Conservation (phyloP, 2,329 filamentous ascomycete genomes). For the Trichoderma sp. region DNA sequence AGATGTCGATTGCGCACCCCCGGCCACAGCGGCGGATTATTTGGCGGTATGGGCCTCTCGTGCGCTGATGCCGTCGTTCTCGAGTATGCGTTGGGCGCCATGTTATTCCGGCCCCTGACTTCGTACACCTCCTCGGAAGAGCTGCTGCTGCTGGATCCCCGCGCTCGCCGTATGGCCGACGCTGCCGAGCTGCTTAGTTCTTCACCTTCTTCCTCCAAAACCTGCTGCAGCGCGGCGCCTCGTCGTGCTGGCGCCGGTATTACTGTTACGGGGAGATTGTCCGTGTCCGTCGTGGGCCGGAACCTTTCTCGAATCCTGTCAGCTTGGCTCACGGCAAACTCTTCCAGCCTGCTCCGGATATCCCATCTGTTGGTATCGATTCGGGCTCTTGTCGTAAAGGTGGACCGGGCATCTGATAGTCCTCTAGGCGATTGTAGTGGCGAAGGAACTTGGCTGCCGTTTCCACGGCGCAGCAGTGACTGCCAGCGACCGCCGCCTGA, state of each 20-base stretch:
- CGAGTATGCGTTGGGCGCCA: constrained; percentile 11
- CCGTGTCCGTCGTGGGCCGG: constrained; percentile 51
- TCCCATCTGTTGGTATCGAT: constrained; percentile 47
- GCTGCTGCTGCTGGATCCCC: constrained; percentile 24
- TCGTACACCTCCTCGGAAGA: constrained; percentile 20
- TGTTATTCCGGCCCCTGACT: background rate
- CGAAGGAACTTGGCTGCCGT: background rate
- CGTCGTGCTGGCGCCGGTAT: constrained; percentile 61
- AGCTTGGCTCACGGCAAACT: constrained; percentile 59
- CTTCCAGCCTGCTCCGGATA: constrained; percentile 54
- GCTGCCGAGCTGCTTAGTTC: constrained; percentile 10
- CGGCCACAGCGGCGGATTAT: constrained; percentile 44
- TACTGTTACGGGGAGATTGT: constrained; percentile 55
- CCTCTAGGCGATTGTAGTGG: background rate
- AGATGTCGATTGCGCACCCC: constrained; percentile 35
- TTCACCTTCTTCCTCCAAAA: constrained; percentile 52
- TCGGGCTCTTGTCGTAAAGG: constrained; percentile 13
- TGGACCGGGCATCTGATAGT: constrained; percentile 5
- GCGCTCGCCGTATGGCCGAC: constrained; percentile 17
- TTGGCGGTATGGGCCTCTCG: constrained; percentile 30
- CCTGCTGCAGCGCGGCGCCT: constrained; percentile 53
- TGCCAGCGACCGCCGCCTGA: constrained; percentile 31
- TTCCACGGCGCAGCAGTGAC: constrained; percentile 22
- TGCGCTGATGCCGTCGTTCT: constrained; percentile 22
- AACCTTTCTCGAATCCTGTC: constrained; percentile 58